These are phyloP conservation scores for Leucosporidium yakuticum DNA, from an alignment of 768 basidiomycete species.

Conservation along the genomic window DNA sequence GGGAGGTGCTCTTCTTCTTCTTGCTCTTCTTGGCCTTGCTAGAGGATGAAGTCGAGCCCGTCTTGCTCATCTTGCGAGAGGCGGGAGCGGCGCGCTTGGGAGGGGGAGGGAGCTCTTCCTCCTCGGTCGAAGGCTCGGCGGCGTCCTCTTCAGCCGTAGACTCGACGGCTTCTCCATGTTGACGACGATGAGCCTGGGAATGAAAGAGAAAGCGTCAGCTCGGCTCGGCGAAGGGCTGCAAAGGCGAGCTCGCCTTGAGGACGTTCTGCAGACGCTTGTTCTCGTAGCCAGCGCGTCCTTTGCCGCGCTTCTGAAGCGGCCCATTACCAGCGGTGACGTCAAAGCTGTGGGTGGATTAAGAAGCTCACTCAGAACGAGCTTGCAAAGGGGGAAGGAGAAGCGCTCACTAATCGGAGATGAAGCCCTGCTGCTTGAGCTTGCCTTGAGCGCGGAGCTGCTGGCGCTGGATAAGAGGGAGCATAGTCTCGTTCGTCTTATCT, in stretches of 20 bases:
- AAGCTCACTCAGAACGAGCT: not conserved
- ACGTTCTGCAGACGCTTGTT: slow-evolving; percentile 35
- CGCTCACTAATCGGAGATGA: slow-evolving; percentile 24
- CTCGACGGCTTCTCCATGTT: not conserved
- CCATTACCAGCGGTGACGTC: slow-evolving; percentile 25
- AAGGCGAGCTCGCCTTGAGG: slow-evolving; percentile 18
- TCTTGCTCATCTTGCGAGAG: slow-evolving; percentile 3
- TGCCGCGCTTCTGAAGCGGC: slow-evolving; percentile 18
- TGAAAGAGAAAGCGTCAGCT: not conserved
- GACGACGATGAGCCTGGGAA: too few species aligned
- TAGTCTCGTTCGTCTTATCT: slow-evolving; percentile 25
- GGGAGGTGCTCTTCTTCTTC: not conserved
- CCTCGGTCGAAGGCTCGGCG: not conserved
- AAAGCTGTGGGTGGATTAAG: slow-evolving; percentile 12
- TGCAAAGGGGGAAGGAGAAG: too few species aligned
- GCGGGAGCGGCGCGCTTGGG: too few species aligned
- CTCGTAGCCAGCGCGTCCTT: slow-evolving; percentile 18
- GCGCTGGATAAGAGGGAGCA: slow-evolving; percentile 36
- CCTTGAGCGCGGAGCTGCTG: slow-evolving; percentile 30
- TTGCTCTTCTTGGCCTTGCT: not conserved
- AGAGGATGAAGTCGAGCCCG: not conserved
- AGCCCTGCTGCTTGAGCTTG: slow-evolving; percentile 2
- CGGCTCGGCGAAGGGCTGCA: rapidly evolving
- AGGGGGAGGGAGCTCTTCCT: not conserved
- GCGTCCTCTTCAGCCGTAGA: not conserved